Percentiles rank a stretch among this genome's conserved stretches.
These are phyloP conservation scores for Agaricus blazei DNA, from an alignment of 768 basidiomycete species.

Conservation along the genomic window DNA sequence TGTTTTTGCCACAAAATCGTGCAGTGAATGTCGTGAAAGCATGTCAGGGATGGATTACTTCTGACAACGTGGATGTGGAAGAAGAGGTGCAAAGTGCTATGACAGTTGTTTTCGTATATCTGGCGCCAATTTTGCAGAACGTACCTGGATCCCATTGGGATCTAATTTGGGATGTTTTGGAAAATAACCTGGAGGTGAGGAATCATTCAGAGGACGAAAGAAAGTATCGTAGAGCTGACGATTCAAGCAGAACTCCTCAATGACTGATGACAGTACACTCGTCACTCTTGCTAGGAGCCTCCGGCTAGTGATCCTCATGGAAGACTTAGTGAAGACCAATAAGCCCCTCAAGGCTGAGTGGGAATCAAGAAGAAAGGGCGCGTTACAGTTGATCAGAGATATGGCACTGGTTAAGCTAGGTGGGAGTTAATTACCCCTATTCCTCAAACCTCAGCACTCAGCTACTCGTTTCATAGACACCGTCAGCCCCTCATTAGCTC, in stretches of 20 bases:
- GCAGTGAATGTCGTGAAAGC: constrained; percentile 85
- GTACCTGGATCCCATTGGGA: constrained; percentile 90
- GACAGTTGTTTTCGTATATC: constrained; percentile 63
- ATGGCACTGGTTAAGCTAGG: constrained; percentile 52
- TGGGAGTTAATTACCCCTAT: constrained; percentile 23
- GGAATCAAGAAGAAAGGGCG: constrained; percentile 46
- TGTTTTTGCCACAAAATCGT: constrained; percentile 80
- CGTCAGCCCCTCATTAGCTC: constrained; percentile 42
- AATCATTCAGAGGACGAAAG: not conserved
- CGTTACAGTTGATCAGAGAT: constrained; percentile 57
- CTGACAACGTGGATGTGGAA: constrained; percentile 66
- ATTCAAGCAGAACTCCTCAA: constrained; percentile 46
- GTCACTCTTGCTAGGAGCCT: constrained; percentile 68
- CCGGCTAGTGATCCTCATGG: constrained; percentile 57
- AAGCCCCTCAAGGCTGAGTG: constrained; percentile 67
- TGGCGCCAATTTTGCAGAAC: constrained; percentile 86
- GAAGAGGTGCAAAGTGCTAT: constrained; percentile 79
- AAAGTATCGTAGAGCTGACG: not conserved
- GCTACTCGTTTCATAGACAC: constrained; percentile 9
- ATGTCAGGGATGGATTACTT: constrained; percentile 74
- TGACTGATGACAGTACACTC: constrained; percentile 53
- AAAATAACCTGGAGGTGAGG: constrained; percentile 82
- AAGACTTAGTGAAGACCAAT: constrained; percentile 69
- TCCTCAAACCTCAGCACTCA: constrained; percentile 1
- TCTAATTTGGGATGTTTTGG: constrained; percentile 83